Evolutionary conservation across 345 rosid genomes (phyloP), one percentile per base, ranked within the genome.

Genomic region (Eutrema yunnanense): DNA sequence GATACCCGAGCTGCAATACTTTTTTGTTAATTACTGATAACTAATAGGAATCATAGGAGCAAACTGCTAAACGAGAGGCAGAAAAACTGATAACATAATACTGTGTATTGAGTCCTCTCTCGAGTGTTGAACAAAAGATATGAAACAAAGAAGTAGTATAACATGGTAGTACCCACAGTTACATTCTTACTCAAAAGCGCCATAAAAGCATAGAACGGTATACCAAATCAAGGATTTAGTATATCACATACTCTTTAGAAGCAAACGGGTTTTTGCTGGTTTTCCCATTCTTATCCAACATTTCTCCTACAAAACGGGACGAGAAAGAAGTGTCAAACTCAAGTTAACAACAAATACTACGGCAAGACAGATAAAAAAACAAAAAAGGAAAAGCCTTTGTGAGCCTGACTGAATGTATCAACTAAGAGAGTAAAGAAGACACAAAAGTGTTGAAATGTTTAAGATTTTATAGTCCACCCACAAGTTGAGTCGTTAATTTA

Each of bases 191-290:
- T 34, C 34, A 73, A 5, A 53, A 62, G 38, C 40, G 32, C 9
- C 46, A 26, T 13, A 59, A 48, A 60, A 9, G 50, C 68, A 61
- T 9, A 41, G 5, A 72, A 56, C 50, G 47, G 51, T 57, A 10
- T 4, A 40, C n/a, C 9, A 67, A 34, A 22, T 5, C 2, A 42
- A 75, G 26, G 50, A 44, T 29, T 61, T 55, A 46, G 47, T 47
- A 10, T 19, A 38, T 76, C 46, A 75, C 74, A 62, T 69, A 76
- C 79, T 69, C 79, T 76, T 76, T 27, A 4, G 79, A 76, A 48
- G 48, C 69, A 51, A 70, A 63, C 4, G 60, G 70, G 61, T 70
- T 69, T 30, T 8, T 63, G 41, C 22, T 29, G 61, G 61, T 70
- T 19, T 19, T 55, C 61, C 2, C 66, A 38, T 55, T 48, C 64